Evolutionary conservation across 1,284 basidiomycete genomes (phyloP).

Genomic region (Tilletia horrida): DNA sequence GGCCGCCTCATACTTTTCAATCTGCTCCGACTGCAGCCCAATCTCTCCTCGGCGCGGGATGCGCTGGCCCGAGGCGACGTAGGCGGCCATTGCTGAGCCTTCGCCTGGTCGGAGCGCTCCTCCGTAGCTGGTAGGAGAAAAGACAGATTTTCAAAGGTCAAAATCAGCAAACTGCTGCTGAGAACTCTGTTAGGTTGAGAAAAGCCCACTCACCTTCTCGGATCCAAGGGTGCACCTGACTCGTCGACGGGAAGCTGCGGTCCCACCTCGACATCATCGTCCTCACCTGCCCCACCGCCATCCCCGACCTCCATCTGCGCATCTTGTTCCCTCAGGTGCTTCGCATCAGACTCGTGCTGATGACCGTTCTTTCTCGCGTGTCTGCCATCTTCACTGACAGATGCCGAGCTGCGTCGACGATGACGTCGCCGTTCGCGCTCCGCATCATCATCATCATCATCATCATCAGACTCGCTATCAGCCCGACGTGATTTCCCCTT

Average conservation of each 20-base stretch:
- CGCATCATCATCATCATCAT: not conserved
- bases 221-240: conserved; percentile 12
- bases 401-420: no score
- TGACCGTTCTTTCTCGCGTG: not conserved
- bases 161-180: not conserved
- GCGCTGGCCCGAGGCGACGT: conserved; percentile 80
- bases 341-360: not conserved
- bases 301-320: not conserved
- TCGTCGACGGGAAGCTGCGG: conserved; percentile 20
- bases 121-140: conserved; percentile 60
- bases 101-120: conserved; percentile 85
- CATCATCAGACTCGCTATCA: not conserved
- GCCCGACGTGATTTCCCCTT: not conserved
- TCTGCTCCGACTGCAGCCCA: conserved; percentile 79
- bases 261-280: conserved; percentile 21
- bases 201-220: not conserved
- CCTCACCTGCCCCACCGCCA: not conserved
- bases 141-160: no score
- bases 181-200: conserved; percentile 23
- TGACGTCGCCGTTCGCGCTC: not conserved
- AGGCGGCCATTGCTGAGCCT: conserved; percentile 94
- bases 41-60: conserved; percentile 99
- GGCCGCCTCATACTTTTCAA: conserved; percentile 77
- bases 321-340: not conserved
- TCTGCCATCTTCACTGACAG: not conserved